Base-by-base conservation (phyloP, 2,329 filamentous ascomycete genomes). In the Phaeosphaeria sp. region DNA sequence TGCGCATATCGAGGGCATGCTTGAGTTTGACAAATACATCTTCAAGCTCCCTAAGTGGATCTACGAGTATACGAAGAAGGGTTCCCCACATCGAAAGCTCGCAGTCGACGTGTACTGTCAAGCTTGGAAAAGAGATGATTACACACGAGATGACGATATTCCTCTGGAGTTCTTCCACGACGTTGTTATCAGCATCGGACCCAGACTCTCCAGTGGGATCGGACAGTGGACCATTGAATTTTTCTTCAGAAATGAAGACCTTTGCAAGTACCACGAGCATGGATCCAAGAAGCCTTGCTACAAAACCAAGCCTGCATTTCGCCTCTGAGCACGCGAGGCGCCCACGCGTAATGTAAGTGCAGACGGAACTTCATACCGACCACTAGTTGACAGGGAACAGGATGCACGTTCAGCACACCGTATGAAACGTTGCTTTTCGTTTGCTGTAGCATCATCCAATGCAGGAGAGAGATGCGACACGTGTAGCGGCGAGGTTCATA, bases 211-310 rank as follows among this genome's bases (percentile, higher is more conserved):
- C 1, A 22, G 6, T 2, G 53, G 53, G 15, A 25, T 55, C 6
- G 13, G 22, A 25, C 1, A 8, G 2, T 3, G 27, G 22, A 17
- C 43, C 21, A 3, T 30, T 9, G 2, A 13, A 5, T 3, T 48
- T 3, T 45, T 48, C 21, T 56, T 56, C 17, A 11, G 33, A 17
- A 1, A 20, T 7, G 17, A 36, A 7, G 36, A 57, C 9, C 43
- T n/a, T 7, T 57, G 55, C 45, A 49, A 45, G 21, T 57, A 57
- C 25, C 55, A 57, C 30, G 55, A 57, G 11, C 55, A 57, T 22
- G 50, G 50, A 2, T n/a, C 49, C 2, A 40, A 57, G n/a, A 49
- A 53, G 54, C 49, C 50, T 30, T 57, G 55, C 49, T 57, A 57
- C 45, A 57, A 49, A 21, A 57, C 20, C 11, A 57, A 50, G 20